phyloP scores from a whole-genome alignment of 345 rosid species.

The Raphanus raphanistrum region DNA sequence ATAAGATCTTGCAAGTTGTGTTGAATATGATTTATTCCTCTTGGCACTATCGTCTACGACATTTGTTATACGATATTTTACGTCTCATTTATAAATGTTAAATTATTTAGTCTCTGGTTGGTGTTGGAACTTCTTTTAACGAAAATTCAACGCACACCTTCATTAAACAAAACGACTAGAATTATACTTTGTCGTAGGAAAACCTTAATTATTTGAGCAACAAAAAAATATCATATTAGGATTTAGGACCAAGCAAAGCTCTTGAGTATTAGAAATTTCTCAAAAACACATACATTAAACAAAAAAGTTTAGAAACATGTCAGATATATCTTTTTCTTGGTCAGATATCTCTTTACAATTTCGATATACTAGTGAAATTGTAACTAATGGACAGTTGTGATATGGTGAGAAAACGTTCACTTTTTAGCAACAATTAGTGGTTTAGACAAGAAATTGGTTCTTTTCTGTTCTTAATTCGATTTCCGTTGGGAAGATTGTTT shows the following conservation, averaged over 20 bases:
- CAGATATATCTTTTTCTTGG: neutral
- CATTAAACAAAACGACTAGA: neutral
- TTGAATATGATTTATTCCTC: neutral
- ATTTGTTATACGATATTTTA: neutral
- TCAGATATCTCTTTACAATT: neutral
- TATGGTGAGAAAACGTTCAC: neutral
- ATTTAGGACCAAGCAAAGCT: neutral
- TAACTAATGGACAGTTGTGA: neutral
- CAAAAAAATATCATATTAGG: neutral
- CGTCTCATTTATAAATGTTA: neutral
- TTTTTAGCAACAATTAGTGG: neutral
- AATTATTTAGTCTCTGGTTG: constrained; percentile 4
- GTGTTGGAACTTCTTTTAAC: neutral
- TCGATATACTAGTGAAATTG: neutral
- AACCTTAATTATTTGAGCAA: neutral
- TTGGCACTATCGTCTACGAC: constrained; percentile 28
- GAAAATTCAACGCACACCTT: neutral
- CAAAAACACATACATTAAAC: neutral
- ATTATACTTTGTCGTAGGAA: neutral
- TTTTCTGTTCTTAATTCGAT: neutral
- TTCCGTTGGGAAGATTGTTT: no score
- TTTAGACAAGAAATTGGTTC: neutral
- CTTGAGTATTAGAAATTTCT: neutral
- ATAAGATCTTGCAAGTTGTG: constrained; percentile 8
- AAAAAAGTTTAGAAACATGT: neutral